phyloP scores from a whole-genome alignment of 331 rosid genomes.

The Cydonia oblonga region DNA sequence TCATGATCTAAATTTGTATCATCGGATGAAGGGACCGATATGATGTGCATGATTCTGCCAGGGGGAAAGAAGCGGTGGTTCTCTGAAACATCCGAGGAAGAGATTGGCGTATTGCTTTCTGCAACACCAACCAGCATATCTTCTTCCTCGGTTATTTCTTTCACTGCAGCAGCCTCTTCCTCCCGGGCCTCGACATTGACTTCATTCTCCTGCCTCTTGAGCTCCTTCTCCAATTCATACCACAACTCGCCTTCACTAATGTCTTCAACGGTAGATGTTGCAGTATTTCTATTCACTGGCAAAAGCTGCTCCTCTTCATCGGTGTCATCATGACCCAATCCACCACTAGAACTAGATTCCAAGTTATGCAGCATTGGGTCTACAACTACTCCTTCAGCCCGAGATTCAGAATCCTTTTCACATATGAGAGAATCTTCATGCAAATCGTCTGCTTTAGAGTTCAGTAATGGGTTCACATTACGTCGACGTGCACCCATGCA shows the following conservation, averaged over 20 bases:
- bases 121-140: conserved; percentile 51
- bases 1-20: conserved; percentile 26
- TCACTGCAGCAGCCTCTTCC: conserved; percentile 67
- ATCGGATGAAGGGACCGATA: conserved; percentile 33
- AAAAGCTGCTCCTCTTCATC: conserved; percentile 72
- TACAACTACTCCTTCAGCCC: conserved; percentile 12
- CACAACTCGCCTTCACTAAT: conserved; percentile 74
- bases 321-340: conserved; percentile 55
- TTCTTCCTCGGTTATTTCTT: conserved; percentile 69
- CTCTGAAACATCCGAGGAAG: conserved; percentile 50
- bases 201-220: conserved; percentile 43
- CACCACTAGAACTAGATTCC: conserved; percentile 34
- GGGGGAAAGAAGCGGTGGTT: conserved; percentile 80
- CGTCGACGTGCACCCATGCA: conserved; percentile 95
- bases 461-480: conserved; percentile 27
- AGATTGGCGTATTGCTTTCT: conserved; percentile 45
- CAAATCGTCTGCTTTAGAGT: conserved; percentile 29
- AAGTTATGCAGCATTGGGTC: conserved; percentile 24
- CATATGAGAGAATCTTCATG: conserved; percentile 34
- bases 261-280: conserved; percentile 34
- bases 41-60: conserved; percentile 83
- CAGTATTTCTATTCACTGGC: conserved; percentile 26
- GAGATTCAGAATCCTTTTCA: conserved; percentile 31
- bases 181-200: conserved; percentile 33
- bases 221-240: conserved; percentile 82